Evolutionary conservation across 1,139 yeast species (phyloP), one percentile per base, ranked within the genome.

Genomic region (Hyphopichia wangnamkhiaoensis): DNA sequence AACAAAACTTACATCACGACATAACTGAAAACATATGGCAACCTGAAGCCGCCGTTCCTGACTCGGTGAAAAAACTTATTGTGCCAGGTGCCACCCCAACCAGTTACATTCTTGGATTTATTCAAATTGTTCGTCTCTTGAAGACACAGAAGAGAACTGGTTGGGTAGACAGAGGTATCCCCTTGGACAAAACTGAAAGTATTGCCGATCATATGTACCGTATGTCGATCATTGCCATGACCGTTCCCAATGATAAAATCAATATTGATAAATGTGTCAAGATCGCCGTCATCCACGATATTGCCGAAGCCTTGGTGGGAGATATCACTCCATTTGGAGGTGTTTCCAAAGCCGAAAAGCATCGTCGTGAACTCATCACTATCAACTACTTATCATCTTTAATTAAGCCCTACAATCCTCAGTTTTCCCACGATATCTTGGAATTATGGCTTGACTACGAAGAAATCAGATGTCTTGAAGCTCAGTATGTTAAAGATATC

Each of bases 151-250:
- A 77, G 50, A 78, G 98, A 56, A 91, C 98, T 0, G 98, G 98
- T 2, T 93, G 98, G 98, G 62, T 93, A 21, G 91, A 90, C 54
- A 80, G 80, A 53, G 80, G 79, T 12, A 74, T 93, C 25, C 74
- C 80, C 0, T 58, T 62, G 8, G 56, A 50, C 1, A 54, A 64
- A 21, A 75, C 76, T 1, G 94, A 93, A 61, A 82, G 91, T 37
- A 91, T 93, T 41, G 76, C 91, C 14, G 98, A 93, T 61, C 99
- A 93, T 61, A 93, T 93, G 98, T 93, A 93, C 59, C 76, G 99
- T 45, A 93, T 94, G 98, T 82, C 91, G 4, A 71, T 91, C 33
- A 81, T 91, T 39, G 73, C 95, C 18, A 79, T 91, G 85, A 63
- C 88, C 26, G 74, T 87, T 31, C 84, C 86, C 13, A 54, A 63